Percentiles rank a stretch among this genome's conserved stretches.
Conservation (phyloP, 352 stramenopile species). For the Aphanomyces invadans region DNA sequence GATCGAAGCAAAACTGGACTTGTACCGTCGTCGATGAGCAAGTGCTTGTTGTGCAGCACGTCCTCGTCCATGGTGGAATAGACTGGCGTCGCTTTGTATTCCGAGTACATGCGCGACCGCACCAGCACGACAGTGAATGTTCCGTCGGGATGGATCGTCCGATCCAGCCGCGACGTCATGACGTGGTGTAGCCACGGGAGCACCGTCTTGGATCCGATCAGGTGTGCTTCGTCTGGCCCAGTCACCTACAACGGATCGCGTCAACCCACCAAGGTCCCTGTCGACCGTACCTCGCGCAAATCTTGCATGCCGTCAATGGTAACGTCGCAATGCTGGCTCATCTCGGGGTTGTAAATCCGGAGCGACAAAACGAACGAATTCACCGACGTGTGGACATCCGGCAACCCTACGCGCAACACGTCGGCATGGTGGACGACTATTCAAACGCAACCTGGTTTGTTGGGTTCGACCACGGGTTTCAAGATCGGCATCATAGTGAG, state of each 20-base stretch:
- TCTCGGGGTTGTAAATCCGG: slow-evolving; percentile 13
- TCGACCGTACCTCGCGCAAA: slow-evolving; percentile 7
- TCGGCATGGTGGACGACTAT: too few relatives aligned
- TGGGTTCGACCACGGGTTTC: slow-evolving; percentile 15
- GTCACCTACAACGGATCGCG: neutral
- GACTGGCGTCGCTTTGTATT: slow-evolving; percentile 20
- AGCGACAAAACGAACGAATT: slow-evolving; percentile 15
- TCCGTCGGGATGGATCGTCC: neutral
- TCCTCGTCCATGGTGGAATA: slow-evolving; percentile 17
- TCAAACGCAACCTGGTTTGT: slow-evolving; percentile 19
- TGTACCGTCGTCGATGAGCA: slow-evolving; percentile 20
- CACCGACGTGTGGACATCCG: slow-evolving; percentile 6
- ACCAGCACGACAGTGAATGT: slow-evolving; percentile 1
- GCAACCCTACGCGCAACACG: slow-evolving; percentile 5
- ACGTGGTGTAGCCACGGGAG: slow-evolving; percentile 10
- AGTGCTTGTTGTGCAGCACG: neutral
- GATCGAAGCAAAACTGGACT: neutral
- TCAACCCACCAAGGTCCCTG: neutral
- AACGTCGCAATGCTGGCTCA: neutral
- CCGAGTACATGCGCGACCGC: slow-evolving; percentile 12
- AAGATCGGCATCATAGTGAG: slow-evolving; percentile 10
- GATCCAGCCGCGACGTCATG: slow-evolving; percentile 8
- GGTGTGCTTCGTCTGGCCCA: slow-evolving; percentile 9
- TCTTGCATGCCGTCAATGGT: slow-evolving; percentile 18
- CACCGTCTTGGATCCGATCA: slow-evolving; percentile 18